Evolutionary conservation across 169 alveolate genomes (phyloP).

Genomic region (Eimeria necatrix): DNA sequence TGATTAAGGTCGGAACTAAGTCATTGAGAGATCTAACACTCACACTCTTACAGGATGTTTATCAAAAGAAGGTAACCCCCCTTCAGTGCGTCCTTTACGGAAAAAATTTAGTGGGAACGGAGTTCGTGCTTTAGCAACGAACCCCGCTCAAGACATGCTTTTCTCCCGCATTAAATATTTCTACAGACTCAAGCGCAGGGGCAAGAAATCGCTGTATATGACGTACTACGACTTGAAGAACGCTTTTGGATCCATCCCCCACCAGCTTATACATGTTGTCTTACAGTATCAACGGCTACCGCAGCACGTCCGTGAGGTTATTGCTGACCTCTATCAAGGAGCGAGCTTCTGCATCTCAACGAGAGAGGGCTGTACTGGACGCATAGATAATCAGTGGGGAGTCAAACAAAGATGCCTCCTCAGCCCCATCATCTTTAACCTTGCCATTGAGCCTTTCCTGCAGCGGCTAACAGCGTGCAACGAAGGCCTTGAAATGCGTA

Average conservation of each 20-base stretch:
- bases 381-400: conserved; percentile 5
- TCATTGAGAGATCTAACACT: too few species aligned
- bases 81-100: too few species aligned
- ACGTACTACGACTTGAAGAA: neutral
- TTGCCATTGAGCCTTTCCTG: conserved; percentile 32
- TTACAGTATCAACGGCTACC: neutral
- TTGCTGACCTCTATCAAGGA: neutral
- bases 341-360: conserved; percentile 2
- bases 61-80: too few species aligned
- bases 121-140: too few species aligned
- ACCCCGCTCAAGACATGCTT: too few species aligned
- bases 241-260: neutral
- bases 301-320: neutral
- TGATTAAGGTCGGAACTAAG: too few species aligned
- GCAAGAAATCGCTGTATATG: neutral
- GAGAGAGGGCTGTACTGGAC: neutral
- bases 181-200: too few species aligned
- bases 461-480: neutral
- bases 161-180: too few species aligned
- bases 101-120: too few species aligned
- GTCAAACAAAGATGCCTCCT: conserved; percentile 23
- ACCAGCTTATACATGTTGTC: neutral
- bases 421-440: neutral
- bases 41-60: too few species aligned
- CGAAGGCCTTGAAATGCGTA: conserved; percentile 11